Percentiles rank a stretch among this genome's conserved stretches.
These are phyloP conservation scores for Davidsoniella neocaledoniae DNA, from an alignment of 2,329 filamentous ascomycete species.

Conservation along the genomic window DNA sequence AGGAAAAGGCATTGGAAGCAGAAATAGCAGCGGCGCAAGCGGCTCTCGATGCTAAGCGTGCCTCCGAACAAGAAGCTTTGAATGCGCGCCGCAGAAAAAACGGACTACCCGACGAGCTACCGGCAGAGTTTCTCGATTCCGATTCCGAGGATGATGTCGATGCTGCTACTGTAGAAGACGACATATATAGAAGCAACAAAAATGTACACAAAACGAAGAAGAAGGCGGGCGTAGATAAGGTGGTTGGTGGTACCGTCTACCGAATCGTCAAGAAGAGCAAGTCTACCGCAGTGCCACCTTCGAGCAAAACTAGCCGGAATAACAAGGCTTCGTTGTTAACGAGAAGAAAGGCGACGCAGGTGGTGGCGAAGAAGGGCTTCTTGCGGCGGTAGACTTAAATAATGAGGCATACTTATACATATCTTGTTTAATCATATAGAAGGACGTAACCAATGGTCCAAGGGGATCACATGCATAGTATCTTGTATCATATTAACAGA, in stretches of 20 bases:
- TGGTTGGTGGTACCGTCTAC: slow-evolving; percentile 37
- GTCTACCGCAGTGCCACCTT: slow-evolving; percentile 27
- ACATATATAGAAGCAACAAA: slow-evolving; percentile 9
- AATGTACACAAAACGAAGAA: not conserved
- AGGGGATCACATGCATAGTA: not conserved
- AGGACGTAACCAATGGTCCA: not conserved
- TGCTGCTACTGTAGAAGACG: slow-evolving; percentile 12
- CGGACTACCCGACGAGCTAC: slow-evolving; percentile 29
- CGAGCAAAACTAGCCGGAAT: slow-evolving; percentile 16
- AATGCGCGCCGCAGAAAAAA: not conserved
- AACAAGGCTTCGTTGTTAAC: slow-evolving; percentile 24
- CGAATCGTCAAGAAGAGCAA: slow-evolving; percentile 31
- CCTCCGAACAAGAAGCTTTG: not conserved
- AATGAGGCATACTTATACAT: not conserved
- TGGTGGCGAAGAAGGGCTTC: slow-evolving; percentile 29
- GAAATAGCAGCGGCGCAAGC: slow-evolving; percentile 9
- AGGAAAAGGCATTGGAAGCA: slow-evolving; percentile 15
- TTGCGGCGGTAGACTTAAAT: slow-evolving; percentile 14
- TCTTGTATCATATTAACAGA: no score
- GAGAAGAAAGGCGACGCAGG: slow-evolving; percentile 24
- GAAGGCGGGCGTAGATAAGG: slow-evolving; percentile 28
- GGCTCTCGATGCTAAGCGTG: slow-evolving; percentile 13
- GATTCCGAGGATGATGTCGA: slow-evolving; percentile 23
- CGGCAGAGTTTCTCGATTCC: slow-evolving; percentile 38
- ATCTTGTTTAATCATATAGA: not conserved